Evolutionary conservation across 2,329 filamentous ascomycete genomes (phyloP).

Genomic region (Tothia fuscella): DNA sequence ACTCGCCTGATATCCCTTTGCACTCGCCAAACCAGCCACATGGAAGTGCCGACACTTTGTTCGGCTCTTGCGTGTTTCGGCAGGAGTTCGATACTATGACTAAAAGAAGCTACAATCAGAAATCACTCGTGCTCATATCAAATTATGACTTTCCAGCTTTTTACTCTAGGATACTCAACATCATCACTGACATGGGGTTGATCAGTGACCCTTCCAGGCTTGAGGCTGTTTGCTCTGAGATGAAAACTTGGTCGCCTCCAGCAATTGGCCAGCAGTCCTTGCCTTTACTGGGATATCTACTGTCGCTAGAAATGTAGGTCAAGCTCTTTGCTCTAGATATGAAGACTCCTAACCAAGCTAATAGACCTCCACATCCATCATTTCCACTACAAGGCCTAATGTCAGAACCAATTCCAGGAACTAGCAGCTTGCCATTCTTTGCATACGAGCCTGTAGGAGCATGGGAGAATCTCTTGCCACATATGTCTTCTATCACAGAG

Average conservation of each 20-base stretch:
- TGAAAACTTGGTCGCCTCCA: constrained; percentile 25
- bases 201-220: constrained; percentile 28
- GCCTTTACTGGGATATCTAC: constrained; percentile 26
- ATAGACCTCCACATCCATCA: constrained; percentile 25
- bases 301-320: constrained; percentile 25
- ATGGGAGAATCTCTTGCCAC: constrained; percentile 27
- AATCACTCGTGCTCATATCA: constrained; percentile 28
- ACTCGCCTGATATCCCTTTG: constrained; percentile 45
- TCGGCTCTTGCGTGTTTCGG: constrained; percentile 28
- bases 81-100: constrained; percentile 29
- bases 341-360: neutral
- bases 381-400: no score
- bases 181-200: constrained; percentile 25
- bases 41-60: constrained; percentile 25
- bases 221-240: constrained; percentile 26
- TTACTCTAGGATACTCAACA: constrained; percentile 23
- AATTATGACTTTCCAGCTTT: constrained; percentile 29
- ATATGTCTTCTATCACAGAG: constrained; percentile 29
- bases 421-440: constrained; percentile 22
- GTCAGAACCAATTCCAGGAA: constrained; percentile 30
- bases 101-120: constrained; percentile 31
- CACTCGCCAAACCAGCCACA: constrained; percentile 27
- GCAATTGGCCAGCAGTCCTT: constrained; percentile 26
- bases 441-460: constrained; percentile 28
- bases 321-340: neutral